A percentile compares a stretch with the other conserved stretches of the same genome.
Conservation (phyloP, 2,329 filamentous ascomycete species). For the Aspergillus pseudotamarii region DNA sequence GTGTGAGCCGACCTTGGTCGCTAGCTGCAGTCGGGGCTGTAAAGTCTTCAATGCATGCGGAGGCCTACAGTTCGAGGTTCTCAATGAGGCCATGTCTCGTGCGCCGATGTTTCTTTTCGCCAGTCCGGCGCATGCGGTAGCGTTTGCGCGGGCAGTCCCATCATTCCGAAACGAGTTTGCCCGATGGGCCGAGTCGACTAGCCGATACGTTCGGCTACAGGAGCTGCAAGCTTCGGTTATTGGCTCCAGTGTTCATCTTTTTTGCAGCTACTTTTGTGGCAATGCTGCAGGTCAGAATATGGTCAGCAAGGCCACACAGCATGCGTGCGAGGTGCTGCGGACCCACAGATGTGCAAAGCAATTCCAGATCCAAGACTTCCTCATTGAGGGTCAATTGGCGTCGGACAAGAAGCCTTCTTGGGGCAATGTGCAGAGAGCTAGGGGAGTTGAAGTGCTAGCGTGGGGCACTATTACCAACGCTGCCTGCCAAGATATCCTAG, state of each 20-base stretch:
- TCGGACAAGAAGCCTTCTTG: slow-evolving; percentile 31
- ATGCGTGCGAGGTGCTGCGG: slow-evolving; percentile 21
- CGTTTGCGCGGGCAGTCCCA: slow-evolving; percentile 12
- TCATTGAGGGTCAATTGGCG: slow-evolving; percentile 27
- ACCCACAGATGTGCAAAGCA: not conserved
- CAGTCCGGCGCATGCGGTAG: slow-evolving; percentile 21
- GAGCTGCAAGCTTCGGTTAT: slow-evolving; percentile 22
- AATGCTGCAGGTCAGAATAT: slow-evolving; percentile 36
- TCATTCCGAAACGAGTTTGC: not conserved
- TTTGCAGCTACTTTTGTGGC: slow-evolving; percentile 28
- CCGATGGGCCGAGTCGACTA: slow-evolving; percentile 7
- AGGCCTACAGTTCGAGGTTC: slow-evolving; percentile 18
- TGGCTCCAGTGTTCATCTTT: slow-evolving; percentile 26
- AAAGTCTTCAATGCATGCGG: slow-evolving; percentile 28
- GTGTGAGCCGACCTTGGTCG: slow-evolving; percentile 30
- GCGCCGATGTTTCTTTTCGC: slow-evolving; percentile 29
- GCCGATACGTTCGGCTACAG: slow-evolving; percentile 10
- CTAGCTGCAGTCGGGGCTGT: slow-evolving; percentile 34
- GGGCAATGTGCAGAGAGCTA: slow-evolving; percentile 23
- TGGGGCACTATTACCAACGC: slow-evolving; percentile 26
- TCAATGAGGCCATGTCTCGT: slow-evolving; percentile 26
- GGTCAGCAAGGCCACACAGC: slow-evolving; percentile 33
- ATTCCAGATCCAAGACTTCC: slow-evolving; percentile 7
- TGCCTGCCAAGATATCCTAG: slow-evolving; percentile 21
- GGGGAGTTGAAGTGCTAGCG: slow-evolving; percentile 30